These are phyloP conservation scores for Cladosporium sp. DNA, from an alignment of 2,329 filamentous ascomycete genomes.

Conservation along the genomic window DNA sequence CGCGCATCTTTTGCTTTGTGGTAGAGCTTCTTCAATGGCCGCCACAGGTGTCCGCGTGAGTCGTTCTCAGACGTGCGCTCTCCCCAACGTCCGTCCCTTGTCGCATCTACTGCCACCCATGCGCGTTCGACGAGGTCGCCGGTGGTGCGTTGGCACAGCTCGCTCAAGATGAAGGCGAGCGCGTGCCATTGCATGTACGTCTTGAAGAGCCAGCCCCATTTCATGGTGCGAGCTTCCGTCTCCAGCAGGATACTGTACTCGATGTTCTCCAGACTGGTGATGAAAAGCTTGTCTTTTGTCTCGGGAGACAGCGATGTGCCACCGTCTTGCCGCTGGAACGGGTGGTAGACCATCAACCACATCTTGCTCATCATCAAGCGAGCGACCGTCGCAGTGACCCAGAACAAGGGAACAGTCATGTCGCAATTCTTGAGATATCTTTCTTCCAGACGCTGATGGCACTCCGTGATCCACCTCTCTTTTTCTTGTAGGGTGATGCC, in stretches of 20 bases:
- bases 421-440: constrained; percentile 48
- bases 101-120: constrained; percentile 51
- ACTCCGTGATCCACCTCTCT: constrained; percentile 45
- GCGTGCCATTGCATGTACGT: constrained; percentile 63
- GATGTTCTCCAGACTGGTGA: constrained; percentile 67
- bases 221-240: constrained; percentile 53
- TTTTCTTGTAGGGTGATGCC: constrained; percentile 42
- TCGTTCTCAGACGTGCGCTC: constrained; percentile 25
- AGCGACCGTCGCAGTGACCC: constrained; percentile 62
- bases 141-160: constrained; percentile 51
- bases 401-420: constrained; percentile 55
- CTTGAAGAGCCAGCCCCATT: constrained; percentile 60
- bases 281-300: constrained; percentile 62
- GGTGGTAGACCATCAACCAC: constrained; percentile 71
- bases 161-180: constrained; percentile 54
- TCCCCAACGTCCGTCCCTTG: constrained; percentile 37
- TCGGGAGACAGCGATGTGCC: constrained; percentile 54
- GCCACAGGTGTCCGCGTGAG: constrained; percentile 54
- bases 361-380: constrained; percentile 71
- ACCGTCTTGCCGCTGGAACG: constrained; percentile 56
- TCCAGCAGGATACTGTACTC: constrained; percentile 64
- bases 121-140: constrained; percentile 55
- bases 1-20: constrained; percentile 51
- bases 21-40: constrained; percentile 55
- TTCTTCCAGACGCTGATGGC: constrained; percentile 42